Base-by-base conservation (phyloP, 306 rosid species). In the Aeschynomene evenia region DNA sequence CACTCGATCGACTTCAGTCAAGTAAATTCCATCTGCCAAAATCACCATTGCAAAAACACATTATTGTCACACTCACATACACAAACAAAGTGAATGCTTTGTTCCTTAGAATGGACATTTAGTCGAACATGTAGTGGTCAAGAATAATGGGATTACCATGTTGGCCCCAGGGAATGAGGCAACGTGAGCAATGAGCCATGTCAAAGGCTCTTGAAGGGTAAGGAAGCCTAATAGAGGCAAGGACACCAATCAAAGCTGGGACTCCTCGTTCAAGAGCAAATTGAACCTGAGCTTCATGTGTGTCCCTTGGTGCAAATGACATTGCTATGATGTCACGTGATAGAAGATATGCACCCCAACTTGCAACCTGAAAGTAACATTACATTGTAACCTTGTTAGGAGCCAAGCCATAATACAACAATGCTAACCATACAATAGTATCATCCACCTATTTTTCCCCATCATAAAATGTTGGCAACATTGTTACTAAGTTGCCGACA, bases 111-210 rank as follows among this genome's bases (percentile, higher is more conserved):
- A 26, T 26, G 4, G 4, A 26, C 1, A 0, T 26, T 0, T 26
- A 26, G 4, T 34, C 10, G 59, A 56, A 46, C 6, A 26, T 28
- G 7, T 9, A 7, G 18, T 31, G 14, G 23, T 65, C 8, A 34
- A 13, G 13, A 19, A 43, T 9, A 23, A 45, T 48, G 16, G 15
- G 55, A 34, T 50, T 84, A 94, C 99, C 96, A 31, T 72, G 29
- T 61, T 81, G 76, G 56, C 88, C 95, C 99, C 99, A 94, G 0
- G 99, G 99, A 72, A 94, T 94, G 45, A 94, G 97, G 79, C 99
- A 94, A 36, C 99, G 99, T 2, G 99, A 94, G 82, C 99, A 94
- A 14, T 94, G 99, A 36, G 99, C 99, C 90, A 94, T 87, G 86
- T 91, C 99, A 60, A 94, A 94, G 14, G 95, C 81, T 72, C 99